Evolutionary conservation across 2,329 filamentous ascomycete genomes (phyloP).

Genomic region (Aspergillus sp.): DNA sequence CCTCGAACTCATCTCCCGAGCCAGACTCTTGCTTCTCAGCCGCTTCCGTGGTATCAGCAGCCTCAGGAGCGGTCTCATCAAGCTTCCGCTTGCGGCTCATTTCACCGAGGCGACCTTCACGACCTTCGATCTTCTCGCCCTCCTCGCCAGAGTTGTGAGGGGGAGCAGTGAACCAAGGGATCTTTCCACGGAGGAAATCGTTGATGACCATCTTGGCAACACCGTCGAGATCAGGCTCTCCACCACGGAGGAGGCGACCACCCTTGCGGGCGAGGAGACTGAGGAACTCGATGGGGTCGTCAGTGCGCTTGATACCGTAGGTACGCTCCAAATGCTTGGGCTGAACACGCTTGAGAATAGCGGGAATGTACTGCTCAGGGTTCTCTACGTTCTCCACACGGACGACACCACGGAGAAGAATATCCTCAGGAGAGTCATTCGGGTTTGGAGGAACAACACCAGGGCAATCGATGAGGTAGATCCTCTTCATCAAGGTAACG

Average conservation of each 20-base stretch:
- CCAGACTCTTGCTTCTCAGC: slow-evolving; percentile 39
- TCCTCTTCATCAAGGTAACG: slow-evolving; percentile 90
- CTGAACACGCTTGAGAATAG: slow-evolving; percentile 78
- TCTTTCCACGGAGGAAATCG: slow-evolving; percentile 91
- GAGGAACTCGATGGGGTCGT: slow-evolving; percentile 76
- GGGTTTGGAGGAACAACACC: slow-evolving; percentile 91
- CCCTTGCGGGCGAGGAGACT: slow-evolving; percentile 84
- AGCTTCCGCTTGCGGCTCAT: slow-evolving; percentile 79
- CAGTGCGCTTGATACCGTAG: slow-evolving; percentile 82
- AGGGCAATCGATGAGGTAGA: slow-evolving; percentile 94
- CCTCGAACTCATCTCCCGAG: slow-evolving; percentile 38
- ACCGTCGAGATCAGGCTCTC: slow-evolving; percentile 92
- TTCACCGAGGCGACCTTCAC: slow-evolving; percentile 78
- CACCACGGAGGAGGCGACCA: slow-evolving; percentile 82
- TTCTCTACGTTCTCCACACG: slow-evolving; percentile 95
- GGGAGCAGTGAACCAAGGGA: slow-evolving; percentile 92
- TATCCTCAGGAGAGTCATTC: slow-evolving; percentile 80
- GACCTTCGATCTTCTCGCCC: slow-evolving; percentile 62
- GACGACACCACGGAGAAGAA: slow-evolving; percentile 86
- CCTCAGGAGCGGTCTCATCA: slow-evolving; percentile 51
- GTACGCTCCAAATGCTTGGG: slow-evolving; percentile 87
- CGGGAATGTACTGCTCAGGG: slow-evolving; percentile 91
- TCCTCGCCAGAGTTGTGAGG: slow-evolving; percentile 60
- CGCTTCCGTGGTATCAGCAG: slow-evolving; percentile 32
- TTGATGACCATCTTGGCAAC: slow-evolving; percentile 97